Evolutionary conservation across 2,329 filamentous ascomycete genomes (phyloP), one percentile per base, ranked within the genome.

Genomic region (Chaetoscypha palmicola): DNA sequence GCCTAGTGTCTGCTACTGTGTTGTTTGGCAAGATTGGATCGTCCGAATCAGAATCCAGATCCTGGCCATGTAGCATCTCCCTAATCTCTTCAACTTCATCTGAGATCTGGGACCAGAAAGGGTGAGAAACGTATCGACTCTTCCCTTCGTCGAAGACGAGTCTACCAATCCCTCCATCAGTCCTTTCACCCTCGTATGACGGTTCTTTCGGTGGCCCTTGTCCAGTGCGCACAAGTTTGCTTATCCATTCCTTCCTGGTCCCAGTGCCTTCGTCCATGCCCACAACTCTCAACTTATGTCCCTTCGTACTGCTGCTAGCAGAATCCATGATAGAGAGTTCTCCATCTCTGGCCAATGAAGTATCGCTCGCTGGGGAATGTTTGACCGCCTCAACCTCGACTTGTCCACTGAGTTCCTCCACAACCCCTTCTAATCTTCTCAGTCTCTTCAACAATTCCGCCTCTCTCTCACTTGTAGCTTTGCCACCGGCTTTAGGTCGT

Each of bases 351-450:
- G 33, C 22, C 2, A 44, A 50, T 2, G 57, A 56, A 36, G 49
- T 45, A 11, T 57, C 49, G 42, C 55, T 58, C 12, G 41, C 38
- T 1, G 58, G 58, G 5, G 56, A 59, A 17, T 55, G 46, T 44
- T 53, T 58, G 8, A 50, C 33, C 17, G 50, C 51, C 38, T 61
- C 60, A 14, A 53, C 35, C 20, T 63, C 60, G 2, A 81, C 73
- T 63, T 82, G 79, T 5, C 77, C 74, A 59, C 78, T 82, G 39
- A 83, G 62, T 51, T 82, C 78, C 61, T 82, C 76, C 12, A 90
- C 85, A 21, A 90, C 86, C 34, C 82, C 82, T 61, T 90, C 85
- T 20, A 90, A 65, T 61, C 85, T 82, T 49, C 79, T 70, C 59
- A 90, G 60, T 10, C 85, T 71, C 62, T 86, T 84, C 63, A 89